Conservation (phyloP, 2,329 filamentous ascomycete genomes). For the Fusarium avenaceum region DNA sequence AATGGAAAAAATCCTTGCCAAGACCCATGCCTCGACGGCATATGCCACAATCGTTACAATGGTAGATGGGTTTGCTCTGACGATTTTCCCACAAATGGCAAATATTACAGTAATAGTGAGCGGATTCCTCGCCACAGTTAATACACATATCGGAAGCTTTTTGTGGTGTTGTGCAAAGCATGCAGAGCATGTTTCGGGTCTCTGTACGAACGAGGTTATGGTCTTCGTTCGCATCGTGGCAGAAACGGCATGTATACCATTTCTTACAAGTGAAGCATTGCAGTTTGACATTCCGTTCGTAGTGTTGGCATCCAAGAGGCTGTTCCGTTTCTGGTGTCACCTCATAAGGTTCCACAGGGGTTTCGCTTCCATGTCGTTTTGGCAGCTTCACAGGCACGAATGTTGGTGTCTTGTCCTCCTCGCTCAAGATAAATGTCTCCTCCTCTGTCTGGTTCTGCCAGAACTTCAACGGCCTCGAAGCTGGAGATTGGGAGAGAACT, state of each 20-base stretch:
- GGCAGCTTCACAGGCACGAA: constrained; percentile 69
- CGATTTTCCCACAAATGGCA: constrained; percentile 99
- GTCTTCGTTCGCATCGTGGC: constrained; percentile 86
- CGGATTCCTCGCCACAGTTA: constrained; percentile 80
- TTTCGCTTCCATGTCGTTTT: constrained; percentile 63
- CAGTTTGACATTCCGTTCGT: constrained; percentile 94
- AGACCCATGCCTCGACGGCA: constrained; percentile 91
- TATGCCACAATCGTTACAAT: constrained; percentile 96
- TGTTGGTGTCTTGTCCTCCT: constrained; percentile 75
- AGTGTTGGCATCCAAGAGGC: constrained; percentile 87
- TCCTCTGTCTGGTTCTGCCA: constrained; percentile 67
- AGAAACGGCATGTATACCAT: constrained; percentile 97
- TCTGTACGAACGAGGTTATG: constrained; percentile 84
- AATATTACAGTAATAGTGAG: constrained; percentile 91
- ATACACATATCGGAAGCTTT: constrained; percentile 82
- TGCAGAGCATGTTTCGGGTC: constrained; percentile 97
- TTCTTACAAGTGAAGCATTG: constrained; percentile 90
- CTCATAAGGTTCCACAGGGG: constrained; percentile 40
- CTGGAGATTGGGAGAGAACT: constrained; percentile 57
- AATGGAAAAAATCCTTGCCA: constrained; percentile 97
- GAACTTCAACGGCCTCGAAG: constrained; percentile 67
- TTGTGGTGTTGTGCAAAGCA: constrained; percentile 91
- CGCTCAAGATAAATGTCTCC: constrained; percentile 65
- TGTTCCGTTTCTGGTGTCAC: constrained; percentile 46
- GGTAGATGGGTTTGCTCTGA: constrained; percentile 90